Percentiles rank a stretch among this genome's conserved stretches.
Conservation (phyloP, 2,329 filamentous ascomycete species). For the Pseudofabraea citricarpa region DNA sequence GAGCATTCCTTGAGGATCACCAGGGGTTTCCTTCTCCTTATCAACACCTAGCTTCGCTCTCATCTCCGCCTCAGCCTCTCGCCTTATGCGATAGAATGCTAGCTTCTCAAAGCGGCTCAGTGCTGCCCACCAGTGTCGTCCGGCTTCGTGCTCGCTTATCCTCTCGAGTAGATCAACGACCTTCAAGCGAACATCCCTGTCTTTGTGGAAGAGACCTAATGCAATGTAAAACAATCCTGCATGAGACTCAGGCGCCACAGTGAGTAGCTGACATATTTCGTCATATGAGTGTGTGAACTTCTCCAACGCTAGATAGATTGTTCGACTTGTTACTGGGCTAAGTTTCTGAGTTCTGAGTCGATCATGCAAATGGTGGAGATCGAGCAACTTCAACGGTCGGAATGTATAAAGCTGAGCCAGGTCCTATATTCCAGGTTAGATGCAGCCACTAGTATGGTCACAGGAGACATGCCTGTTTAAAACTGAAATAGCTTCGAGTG, state of each 20-base stretch:
- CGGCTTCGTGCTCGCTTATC: conserved; percentile 81
- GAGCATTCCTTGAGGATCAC: conserved; percentile 20
- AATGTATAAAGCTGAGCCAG: conserved; percentile 59
- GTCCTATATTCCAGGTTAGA: conserved; percentile 44
- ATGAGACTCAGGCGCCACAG: conserved; percentile 78
- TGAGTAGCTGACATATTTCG: conserved; percentile 79
- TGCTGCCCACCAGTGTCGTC: conserved; percentile 85
- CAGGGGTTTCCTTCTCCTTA: conserved; percentile 8
- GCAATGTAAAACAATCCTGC: conserved; percentile 88
- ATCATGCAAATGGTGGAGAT: conserved; percentile 90
- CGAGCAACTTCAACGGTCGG: conserved; percentile 71
- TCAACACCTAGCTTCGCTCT: conserved; percentile 21
- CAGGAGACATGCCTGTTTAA: conserved; percentile 67
- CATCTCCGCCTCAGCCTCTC: conserved; percentile 54
- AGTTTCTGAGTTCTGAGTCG: conserved; percentile 80
- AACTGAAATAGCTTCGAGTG: conserved; percentile 92
- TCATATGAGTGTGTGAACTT: conserved; percentile 74
- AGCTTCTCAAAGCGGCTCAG: conserved; percentile 86
- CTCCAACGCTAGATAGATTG: conserved; percentile 79
- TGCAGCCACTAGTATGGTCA: conserved; percentile 11
- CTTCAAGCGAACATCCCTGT: conserved; percentile 70
- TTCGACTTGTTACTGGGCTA: conserved; percentile 67
- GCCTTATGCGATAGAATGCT: conserved; percentile 74
- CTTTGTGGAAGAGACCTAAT: conserved; percentile 87
- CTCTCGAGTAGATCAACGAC: conserved; percentile 78